Evolutionary conservation across 106 monocot genomes (phyloP).

Genomic region (Dactylorhiza incarnata): DNA sequence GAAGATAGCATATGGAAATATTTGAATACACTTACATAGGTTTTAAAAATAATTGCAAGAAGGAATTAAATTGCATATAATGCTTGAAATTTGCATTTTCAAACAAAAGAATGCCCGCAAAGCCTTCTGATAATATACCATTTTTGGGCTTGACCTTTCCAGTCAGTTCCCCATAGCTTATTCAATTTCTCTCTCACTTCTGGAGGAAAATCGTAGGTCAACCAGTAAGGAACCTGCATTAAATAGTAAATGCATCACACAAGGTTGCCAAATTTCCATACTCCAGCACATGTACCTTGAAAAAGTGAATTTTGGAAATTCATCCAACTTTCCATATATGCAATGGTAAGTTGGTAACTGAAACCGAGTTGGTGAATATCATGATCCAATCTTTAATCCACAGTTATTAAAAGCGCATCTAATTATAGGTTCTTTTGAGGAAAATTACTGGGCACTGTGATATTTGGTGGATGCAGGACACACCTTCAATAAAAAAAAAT

Average conservation of each 20-base stretch:
- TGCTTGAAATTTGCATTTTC: neutral
- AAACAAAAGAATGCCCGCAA: neutral
- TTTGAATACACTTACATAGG: neutral
- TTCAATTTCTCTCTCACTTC: constrained; percentile 74
- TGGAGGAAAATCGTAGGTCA: constrained; percentile 88
- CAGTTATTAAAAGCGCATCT: neutral
- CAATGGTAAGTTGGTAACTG: neutral
- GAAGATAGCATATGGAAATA: neutral
- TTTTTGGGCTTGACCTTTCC: constrained; percentile 98
- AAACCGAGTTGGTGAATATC: neutral
- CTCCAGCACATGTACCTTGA: neutral
- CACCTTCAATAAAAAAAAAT: too few species aligned
- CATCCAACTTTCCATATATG: neutral
- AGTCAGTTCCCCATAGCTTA: constrained; percentile 61
- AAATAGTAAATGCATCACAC: constrained; percentile 1
- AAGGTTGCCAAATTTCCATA: neutral
- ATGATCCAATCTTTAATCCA: neutral
- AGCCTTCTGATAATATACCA: constrained; percentile 38
- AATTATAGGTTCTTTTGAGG: constrained; percentile 1
- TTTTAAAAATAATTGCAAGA: neutral
- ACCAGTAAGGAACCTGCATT: constrained; percentile 72
- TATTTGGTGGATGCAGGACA: too few species aligned
- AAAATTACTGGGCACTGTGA: neutral
- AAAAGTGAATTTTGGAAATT: neutral
- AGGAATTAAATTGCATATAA: neutral